phyloP scores from a whole-genome alignment of 768 basidiomycete genomes.

The Chlorophyllum brunneum region DNA sequence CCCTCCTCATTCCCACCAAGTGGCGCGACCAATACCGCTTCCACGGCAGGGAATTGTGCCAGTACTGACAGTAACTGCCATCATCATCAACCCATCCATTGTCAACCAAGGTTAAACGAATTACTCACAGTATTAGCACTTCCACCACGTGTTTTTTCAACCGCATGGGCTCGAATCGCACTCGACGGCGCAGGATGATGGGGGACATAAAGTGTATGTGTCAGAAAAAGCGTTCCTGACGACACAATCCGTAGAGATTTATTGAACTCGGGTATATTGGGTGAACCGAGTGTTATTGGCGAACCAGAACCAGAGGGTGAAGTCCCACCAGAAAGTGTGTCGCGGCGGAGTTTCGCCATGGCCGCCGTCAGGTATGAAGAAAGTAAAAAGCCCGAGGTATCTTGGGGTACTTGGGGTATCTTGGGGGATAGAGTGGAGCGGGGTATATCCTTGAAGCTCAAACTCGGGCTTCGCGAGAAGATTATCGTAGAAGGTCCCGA shows the following conservation, averaged over 20 bases:
- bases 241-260: constrained; percentile 70
- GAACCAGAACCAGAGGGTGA: not conserved
- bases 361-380: constrained; percentile 6
- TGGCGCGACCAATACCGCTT: constrained; percentile 70
- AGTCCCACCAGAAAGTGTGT: constrained; percentile 22
- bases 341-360: constrained; percentile 48
- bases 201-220: constrained; percentile 64
- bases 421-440: not conserved
- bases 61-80: constrained; percentile 57
- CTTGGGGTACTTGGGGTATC: not conserved
- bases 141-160: constrained; percentile 65
- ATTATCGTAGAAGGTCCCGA: too few species aligned
- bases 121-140: constrained; percentile 53
- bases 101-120: not conserved
- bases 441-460: too few species aligned
- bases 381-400: not conserved
- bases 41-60: constrained; percentile 64
- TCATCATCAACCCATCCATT: not conserved
- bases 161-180: constrained; percentile 68
- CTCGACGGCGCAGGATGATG: constrained; percentile 54
- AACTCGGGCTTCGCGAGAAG: too few species aligned
- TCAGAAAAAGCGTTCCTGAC: constrained; percentile 77
- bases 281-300: not conserved
- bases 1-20: constrained; percentile 74
- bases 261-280: constrained; percentile 21